These are phyloP conservation scores for Penicillium psychrosexuale DNA, from an alignment of 2,329 filamentous ascomycete species.

Conservation along the genomic window DNA sequence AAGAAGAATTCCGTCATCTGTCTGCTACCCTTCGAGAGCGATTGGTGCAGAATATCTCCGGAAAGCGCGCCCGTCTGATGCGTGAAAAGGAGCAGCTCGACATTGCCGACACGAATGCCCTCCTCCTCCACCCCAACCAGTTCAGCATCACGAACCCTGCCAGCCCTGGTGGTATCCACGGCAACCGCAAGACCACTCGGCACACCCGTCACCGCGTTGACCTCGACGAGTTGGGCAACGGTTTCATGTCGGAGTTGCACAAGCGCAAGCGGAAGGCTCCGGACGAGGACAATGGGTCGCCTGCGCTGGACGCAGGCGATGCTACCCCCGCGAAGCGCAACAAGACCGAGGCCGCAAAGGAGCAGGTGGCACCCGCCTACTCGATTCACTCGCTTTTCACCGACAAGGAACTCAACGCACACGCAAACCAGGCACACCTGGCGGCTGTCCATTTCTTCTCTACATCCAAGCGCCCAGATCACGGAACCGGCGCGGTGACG, in stretches of 20 bases:
- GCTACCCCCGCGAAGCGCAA: conserved; percentile 52
- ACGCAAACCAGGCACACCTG: conserved; percentile 59
- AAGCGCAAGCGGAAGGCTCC: conserved; percentile 58
- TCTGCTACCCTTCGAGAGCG: conserved; percentile 60
- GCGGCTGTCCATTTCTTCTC: conserved; percentile 59
- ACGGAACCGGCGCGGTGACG: conserved; percentile 37
- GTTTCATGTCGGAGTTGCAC: conserved; percentile 48
- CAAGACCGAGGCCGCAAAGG: conserved; percentile 52
- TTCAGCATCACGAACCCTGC: conserved; percentile 64
- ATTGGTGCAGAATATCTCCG: conserved; percentile 56
- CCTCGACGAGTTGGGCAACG: conserved; percentile 51
- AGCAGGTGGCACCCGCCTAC: conserved; percentile 58
- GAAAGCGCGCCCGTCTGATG: conserved; percentile 56
- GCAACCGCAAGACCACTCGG: conserved; percentile 62
- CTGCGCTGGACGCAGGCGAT: conserved; percentile 49
- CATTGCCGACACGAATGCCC: conserved; percentile 63
- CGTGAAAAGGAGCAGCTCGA: conserved; percentile 66
- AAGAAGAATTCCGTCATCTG: conserved; percentile 60
- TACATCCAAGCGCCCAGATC: conserved; percentile 49
- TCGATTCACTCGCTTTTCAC: conserved; percentile 64
- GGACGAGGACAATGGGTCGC: conserved; percentile 59
- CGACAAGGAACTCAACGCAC: conserved; percentile 62
- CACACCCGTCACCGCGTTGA: conserved; percentile 59
- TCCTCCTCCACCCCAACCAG: conserved; percentile 63
- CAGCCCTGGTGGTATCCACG: conserved; percentile 59